These are phyloP conservation scores for Zygotorulaspora danielsina DNA, from an alignment of 805 yeast species.

Conservation along the genomic window DNA sequence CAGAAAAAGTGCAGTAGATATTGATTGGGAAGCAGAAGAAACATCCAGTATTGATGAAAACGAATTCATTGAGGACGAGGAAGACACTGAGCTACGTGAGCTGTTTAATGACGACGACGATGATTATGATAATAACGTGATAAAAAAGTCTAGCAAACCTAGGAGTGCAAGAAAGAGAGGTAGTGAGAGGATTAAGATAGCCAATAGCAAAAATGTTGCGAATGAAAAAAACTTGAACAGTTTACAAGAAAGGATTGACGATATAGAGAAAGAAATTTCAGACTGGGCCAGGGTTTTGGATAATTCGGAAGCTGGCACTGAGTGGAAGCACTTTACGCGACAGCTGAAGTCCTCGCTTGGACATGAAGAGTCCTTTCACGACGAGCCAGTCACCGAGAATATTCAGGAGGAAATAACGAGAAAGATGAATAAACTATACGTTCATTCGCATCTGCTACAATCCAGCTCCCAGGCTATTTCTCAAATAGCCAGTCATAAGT, in stretches of 20 bases:
- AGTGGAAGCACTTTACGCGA: conserved; percentile 17
- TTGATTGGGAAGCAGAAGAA: conserved; percentile 32
- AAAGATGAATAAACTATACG: conserved; percentile 20
- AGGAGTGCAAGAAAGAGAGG: conserved; percentile 1
- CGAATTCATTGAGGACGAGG: conserved; percentile 15
- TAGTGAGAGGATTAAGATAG: conserved; percentile 14
- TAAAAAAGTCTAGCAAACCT: conserved; percentile 2
- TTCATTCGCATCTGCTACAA: conserved; percentile 25
- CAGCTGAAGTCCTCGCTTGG: background rate
- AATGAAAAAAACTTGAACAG: conserved; percentile 27
- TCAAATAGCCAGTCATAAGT: conserved; percentile 16
- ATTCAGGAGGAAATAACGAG: conserved; percentile 15
- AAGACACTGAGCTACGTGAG: conserved; percentile 21
- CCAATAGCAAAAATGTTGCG: conserved; percentile 32
- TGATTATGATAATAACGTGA: conserved; percentile 7
- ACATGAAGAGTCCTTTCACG: background rate
- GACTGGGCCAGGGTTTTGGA: conserved; percentile 29
- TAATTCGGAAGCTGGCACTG: conserved; percentile 15
- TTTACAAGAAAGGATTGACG: conserved; percentile 23
- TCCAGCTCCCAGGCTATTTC: conserved; percentile 25
- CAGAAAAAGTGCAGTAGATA: conserved; percentile 23
- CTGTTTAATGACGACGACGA: conserved; percentile 20
- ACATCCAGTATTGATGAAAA: conserved; percentile 10
- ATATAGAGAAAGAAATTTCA: conserved; percentile 24
- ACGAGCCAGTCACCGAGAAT: background rate